Evolutionary conservation across 768 basidiomycete species (phyloP), one percentile per base, ranked within the genome.

Genomic region (Boletus rubescentipes): DNA sequence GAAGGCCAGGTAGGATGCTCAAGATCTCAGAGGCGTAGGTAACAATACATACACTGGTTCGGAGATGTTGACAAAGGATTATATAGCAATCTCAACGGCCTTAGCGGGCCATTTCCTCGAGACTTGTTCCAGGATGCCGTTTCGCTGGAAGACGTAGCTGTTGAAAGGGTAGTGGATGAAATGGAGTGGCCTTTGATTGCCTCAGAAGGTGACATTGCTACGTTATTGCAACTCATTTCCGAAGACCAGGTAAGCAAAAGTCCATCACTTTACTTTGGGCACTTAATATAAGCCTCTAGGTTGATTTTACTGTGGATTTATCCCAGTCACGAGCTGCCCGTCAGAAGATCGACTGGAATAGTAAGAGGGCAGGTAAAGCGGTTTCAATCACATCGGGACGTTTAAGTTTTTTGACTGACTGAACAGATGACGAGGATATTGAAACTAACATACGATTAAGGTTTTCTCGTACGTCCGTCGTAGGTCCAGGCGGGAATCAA

Each of bases 141-240:
- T 21, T 75, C 81, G 14, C 67, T 91, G 32, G 84, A 89, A 51
- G 82, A 85, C 6, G 69, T 83, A 14, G 76, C 79, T 21, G 61
- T 69, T 23, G 76, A 77, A 38, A 70, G 78, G 38, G 78, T 78
- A 11, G 73, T 77, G 7, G 75, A 73, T 2, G 88, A 84, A 80
- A 79, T 83, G 42, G 84, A 87, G 50, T 97, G 94, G 93, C 83
- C 90, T 0, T 66, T 92, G 42, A 73, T 87, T 30, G 84, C 91
- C 4, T 82, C 82, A 3, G 92, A 93, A 59, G 93, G 94, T 9
- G 91, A 94, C 59, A 76, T 84, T 45, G 87, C 89, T 14, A 82
- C 86, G 0, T 70, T 96, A 54, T 72, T 93, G 31, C 81, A 91
- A 55, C 75, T 93, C n/a, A 83, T 86, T n/a, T 94, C 93, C 0